phyloP scores from a whole-genome alignment of 2,329 filamentous ascomycete genomes.

The Emericellopsis atlantica region DNA sequence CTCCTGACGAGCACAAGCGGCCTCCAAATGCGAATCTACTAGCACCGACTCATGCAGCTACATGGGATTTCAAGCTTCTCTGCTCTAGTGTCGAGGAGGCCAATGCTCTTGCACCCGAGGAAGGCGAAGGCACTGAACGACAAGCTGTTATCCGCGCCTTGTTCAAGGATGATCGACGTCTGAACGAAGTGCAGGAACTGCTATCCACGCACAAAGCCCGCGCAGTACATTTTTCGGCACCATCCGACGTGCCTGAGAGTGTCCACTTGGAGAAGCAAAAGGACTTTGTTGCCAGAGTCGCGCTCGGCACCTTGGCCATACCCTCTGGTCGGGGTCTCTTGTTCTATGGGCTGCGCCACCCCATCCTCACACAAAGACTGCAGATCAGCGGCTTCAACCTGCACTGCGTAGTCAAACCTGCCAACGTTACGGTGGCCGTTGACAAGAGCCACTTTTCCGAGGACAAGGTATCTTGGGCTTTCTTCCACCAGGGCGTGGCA shows the following conservation, averaged over 20 bases:
- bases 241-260: slow-evolving; percentile 71
- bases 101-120: slow-evolving; percentile 52
- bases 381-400: slow-evolving; percentile 84
- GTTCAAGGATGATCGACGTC: slow-evolving; percentile 82
- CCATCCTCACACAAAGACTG: slow-evolving; percentile 85
- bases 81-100: slow-evolving; percentile 54
- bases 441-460: slow-evolving; percentile 81
- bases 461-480: slow-evolving; percentile 96
- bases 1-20: slow-evolving; percentile 19
- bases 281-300: slow-evolving; percentile 74
- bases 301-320: slow-evolving; percentile 77
- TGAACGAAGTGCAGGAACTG: slow-evolving; percentile 73
- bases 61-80: slow-evolving; percentile 67
- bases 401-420: slow-evolving; percentile 82
- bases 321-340: slow-evolving; percentile 79
- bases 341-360: slow-evolving; percentile 76
- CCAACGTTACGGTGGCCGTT: slow-evolving; percentile 84
- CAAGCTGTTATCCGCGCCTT: slow-evolving; percentile 74
- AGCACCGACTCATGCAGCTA: slow-evolving; percentile 51
- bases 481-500: slow-evolving; percentile 95
- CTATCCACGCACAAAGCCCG: slow-evolving; percentile 78
- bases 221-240: slow-evolving; percentile 61
- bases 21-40: slow-evolving; percentile 18
- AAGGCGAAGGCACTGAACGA: slow-evolving; percentile 71
- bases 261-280: slow-evolving; percentile 89